Conservation (phyloP, 257 asterid species). For the Galeopsis tetrahit region DNA sequence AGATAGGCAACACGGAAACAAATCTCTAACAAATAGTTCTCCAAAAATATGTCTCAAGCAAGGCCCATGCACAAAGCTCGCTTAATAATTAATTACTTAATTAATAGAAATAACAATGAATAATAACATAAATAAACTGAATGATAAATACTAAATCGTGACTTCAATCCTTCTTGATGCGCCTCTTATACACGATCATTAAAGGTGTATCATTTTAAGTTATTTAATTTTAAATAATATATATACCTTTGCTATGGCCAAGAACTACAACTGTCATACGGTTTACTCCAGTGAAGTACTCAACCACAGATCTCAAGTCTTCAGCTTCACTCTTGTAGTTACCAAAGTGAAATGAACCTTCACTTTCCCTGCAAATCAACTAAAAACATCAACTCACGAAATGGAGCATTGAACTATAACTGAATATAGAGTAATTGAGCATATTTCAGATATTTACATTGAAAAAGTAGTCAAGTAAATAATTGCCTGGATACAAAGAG, state of each 20-base stretch:
- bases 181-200: too few species aligned
- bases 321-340: slow-evolving; percentile 73
- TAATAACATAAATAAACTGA: too few species aligned
- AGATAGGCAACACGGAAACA: too few species aligned
- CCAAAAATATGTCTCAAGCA: too few species aligned
- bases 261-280: slow-evolving; percentile 62
- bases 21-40: too few species aligned
- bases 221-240: slow-evolving; percentile 6
- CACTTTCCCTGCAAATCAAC: slow-evolving; percentile 76
- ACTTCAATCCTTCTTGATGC: too few species aligned
- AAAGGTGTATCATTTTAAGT: not conserved
- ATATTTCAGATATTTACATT: slow-evolving; percentile 9
- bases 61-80: too few species aligned
- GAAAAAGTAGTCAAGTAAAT: too few species aligned
- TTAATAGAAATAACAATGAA: too few species aligned
- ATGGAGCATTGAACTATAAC: not conserved
- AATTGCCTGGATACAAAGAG: too few species aligned
- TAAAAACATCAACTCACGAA: slow-evolving; percentile 19
- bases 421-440: slow-evolving; percentile 3
- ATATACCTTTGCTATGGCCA: slow-evolving; percentile 89
- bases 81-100: too few species aligned
- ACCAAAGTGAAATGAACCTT: slow-evolving; percentile 76
- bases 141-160: too few species aligned
- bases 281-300: slow-evolving; percentile 54
- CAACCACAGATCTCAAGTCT: slow-evolving; percentile 78